Conservation (phyloP, 176 grass and related monocot genomes). For the Hordeum vulgare region DNA sequence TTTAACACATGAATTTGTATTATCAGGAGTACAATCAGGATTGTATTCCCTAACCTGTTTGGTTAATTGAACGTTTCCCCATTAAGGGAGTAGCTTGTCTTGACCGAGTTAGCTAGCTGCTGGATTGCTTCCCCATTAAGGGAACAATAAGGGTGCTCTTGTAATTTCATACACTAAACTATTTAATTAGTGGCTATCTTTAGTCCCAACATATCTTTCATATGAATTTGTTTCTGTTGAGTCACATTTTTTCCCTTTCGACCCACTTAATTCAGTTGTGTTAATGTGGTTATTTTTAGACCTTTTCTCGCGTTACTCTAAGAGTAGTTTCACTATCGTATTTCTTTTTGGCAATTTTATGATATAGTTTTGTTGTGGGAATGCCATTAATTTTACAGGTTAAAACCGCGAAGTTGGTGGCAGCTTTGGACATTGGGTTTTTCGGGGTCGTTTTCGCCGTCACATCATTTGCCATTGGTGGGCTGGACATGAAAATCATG, state of each 20-base stretch:
- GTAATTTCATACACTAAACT: neutral
- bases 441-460: constrained; percentile 40
- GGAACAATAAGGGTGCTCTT: neutral
- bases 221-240: neutral
- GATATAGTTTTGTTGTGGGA: neutral
- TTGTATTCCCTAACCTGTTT: neutral
- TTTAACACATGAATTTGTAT: no score
- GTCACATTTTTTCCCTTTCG: neutral
- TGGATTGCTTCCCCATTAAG: neutral
- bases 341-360: neutral
- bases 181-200: neutral
- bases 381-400: constrained; percentile 17
- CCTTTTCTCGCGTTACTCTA: neutral
- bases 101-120: neutral
- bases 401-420: constrained; percentile 34
- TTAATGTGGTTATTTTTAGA: neutral
- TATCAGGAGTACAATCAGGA: neutral
- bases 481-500: constrained; percentile 24
- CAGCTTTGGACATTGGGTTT: constrained; percentile 29
- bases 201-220: neutral
- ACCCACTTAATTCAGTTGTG: neutral
- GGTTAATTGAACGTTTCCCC: neutral
- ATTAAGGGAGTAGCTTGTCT: neutral
- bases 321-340: neutral
- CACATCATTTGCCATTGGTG: constrained; percentile 29